Conservation (phyloP, 2,329 filamentous ascomycete genomes). For the Bipolaris bicolor region DNA sequence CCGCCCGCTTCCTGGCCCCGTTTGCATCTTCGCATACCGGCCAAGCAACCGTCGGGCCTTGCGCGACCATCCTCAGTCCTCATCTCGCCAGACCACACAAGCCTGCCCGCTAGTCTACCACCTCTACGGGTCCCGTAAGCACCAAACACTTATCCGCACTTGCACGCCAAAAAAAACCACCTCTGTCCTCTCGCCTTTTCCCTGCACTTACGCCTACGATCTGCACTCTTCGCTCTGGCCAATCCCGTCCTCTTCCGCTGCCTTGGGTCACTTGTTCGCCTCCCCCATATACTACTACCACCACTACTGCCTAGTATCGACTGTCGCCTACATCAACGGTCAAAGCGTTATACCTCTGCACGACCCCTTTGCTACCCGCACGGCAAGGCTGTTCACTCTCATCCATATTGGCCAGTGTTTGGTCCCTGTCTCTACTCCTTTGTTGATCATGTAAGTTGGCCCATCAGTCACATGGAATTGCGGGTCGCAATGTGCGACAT, state of each 20-base stretch:
- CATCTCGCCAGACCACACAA: constrained; percentile 35
- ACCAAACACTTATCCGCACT: constrained; percentile 39
- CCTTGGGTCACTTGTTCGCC: constrained; percentile 32
- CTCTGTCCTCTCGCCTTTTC: constrained; percentile 31
- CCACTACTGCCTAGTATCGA: constrained; percentile 31
- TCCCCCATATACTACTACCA: constrained; percentile 16
- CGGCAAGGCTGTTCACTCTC: constrained; percentile 37
- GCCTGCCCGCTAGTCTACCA: constrained; percentile 44
- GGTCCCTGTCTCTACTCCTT: constrained; percentile 44
- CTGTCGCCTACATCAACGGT: constrained; percentile 35
- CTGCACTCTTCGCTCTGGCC: constrained; percentile 24
- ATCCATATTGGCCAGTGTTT: constrained; percentile 33
- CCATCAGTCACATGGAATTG: constrained; percentile 40
- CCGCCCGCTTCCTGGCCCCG: constrained; percentile 27
- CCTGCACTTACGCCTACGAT: constrained; percentile 39
- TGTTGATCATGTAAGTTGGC: constrained; percentile 47
- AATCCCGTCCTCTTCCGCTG: constrained; percentile 35
- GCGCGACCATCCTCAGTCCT: constrained; percentile 44
- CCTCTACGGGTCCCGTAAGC: constrained; percentile 42
- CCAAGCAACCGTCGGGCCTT: constrained; percentile 38
- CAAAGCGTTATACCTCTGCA: constrained; percentile 36
- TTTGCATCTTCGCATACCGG: constrained; percentile 27
- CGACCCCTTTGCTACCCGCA: constrained; percentile 26
- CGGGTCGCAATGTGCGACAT: constrained; percentile 42
- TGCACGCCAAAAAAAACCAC: constrained; percentile 26